Percentiles rank a stretch among this genome's conserved stretches.
Evolutionary conservation across 371 early-diverging fungal genomes (phyloP).

Genomic region (Mucor velutinosus): DNA sequence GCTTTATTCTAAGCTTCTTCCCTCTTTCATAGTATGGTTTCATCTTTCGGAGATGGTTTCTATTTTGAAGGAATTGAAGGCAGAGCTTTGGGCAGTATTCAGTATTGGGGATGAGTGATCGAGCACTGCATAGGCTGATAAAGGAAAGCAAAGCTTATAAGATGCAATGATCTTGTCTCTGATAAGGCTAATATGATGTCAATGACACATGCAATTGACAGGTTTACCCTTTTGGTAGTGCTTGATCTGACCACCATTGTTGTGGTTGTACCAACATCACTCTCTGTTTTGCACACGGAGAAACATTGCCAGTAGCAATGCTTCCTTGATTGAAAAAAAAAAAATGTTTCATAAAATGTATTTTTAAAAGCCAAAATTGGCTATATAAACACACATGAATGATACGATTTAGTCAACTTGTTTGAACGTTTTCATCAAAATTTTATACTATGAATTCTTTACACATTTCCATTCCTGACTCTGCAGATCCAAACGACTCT

Average conservation of each 20-base stretch:
- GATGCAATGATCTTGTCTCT: not conserved
- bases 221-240: not conserved
- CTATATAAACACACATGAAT: not conserved
- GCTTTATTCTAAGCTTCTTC: not conserved
- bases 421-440: not conserved
- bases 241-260: not conserved
- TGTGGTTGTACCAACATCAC: not conserved
- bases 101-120: not conserved
- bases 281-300: not conserved
- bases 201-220: not conserved
- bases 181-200: not conserved
- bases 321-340: not conserved
- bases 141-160: not conserved
- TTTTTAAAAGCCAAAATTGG: not conserved
- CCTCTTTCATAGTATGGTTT: not conserved
- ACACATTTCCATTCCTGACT: constrained; percentile 12
- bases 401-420: not conserved
- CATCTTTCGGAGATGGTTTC: not conserved
- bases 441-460: constrained; percentile 7
- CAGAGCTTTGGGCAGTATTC: not conserved
- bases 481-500: constrained; percentile 2
- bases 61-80: not conserved
- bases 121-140: not conserved
- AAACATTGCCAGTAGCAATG: constrained; percentile 10
- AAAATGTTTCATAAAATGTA: not conserved